phyloP scores from a whole-genome alignment of 2,329 filamentous ascomycete genomes.

The Ampelomyces quisqualis region DNA sequence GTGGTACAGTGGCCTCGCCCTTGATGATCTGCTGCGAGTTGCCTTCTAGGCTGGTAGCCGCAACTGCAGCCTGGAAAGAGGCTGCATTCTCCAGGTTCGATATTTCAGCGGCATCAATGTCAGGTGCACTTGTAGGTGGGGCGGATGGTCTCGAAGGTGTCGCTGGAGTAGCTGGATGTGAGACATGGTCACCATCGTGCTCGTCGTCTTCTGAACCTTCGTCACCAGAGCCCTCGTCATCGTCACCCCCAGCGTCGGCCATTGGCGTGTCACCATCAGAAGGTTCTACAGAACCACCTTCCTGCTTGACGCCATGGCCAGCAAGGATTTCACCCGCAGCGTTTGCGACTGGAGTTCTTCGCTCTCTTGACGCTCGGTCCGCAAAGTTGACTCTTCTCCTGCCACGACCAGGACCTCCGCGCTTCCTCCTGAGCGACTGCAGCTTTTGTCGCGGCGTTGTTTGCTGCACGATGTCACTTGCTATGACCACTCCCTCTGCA shows the following conservation, averaged over 20 bases:
- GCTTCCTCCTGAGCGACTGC: conserved; percentile 72
- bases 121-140: conserved; percentile 15
- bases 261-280: conserved; percentile 44
- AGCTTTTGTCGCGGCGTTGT: conserved; percentile 63
- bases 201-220: conserved; percentile 51
- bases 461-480: conserved; percentile 47
- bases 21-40: conserved; percentile 6
- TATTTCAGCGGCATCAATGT: conserved; percentile 13
- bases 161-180: conserved; percentile 47
- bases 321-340: conserved; percentile 27
- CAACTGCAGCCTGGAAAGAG: neutral
- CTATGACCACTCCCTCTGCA: conserved; percentile 60
- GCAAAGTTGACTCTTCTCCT: conserved; percentile 70
- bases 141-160: conserved; percentile 28
- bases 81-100: conserved; percentile 7
- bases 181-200: conserved; percentile 50
- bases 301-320: conserved; percentile 34
- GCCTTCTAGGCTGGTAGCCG: neutral
- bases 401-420: conserved; percentile 76
- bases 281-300: conserved; percentile 46
- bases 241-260: conserved; percentile 48
- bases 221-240: conserved; percentile 51
- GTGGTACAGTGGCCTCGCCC: conserved; percentile 7
- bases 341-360: conserved; percentile 28
- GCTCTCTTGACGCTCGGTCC: conserved; percentile 46